Evolutionary conservation across 2,329 filamentous ascomycete species (phyloP).

Genomic region (Bipolaris sorokiniana): DNA sequence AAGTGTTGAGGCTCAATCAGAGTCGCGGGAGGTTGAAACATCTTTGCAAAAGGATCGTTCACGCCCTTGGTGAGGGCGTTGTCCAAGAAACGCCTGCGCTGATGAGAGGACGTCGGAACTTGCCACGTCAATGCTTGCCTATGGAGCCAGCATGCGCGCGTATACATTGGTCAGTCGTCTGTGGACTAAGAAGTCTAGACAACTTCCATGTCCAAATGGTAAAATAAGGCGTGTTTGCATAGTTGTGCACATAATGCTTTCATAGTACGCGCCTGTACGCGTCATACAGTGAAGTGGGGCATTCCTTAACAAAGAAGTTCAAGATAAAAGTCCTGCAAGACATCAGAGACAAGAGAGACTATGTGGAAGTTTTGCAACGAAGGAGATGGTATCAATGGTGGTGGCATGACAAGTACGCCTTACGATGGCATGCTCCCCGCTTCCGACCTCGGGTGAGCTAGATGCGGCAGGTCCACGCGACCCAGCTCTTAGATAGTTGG

Average conservation of each 20-base stretch:
- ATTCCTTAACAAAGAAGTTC: background rate
- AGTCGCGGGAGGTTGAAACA: conserved; percentile 26
- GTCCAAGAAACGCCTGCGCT: conserved; percentile 27
- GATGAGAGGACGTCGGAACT: conserved; percentile 32
- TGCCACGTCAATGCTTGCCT: conserved; percentile 27
- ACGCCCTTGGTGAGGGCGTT: conserved; percentile 29
- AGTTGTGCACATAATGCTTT: background rate
- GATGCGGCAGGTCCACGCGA: conserved; percentile 16
- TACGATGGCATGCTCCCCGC: conserved; percentile 12
- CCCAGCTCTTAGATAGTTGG: conserved; percentile 10
- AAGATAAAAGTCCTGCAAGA: background rate
- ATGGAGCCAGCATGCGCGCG: conserved; percentile 6
- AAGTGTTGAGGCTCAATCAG: conserved; percentile 47
- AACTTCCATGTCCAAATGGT: background rate
- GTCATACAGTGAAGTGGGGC: background rate
- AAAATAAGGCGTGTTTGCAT: background rate
- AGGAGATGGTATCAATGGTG: background rate
- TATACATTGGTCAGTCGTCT: conserved; percentile 10
- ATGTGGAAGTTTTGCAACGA: background rate
- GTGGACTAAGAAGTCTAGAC: background rate
- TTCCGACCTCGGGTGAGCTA: conserved; percentile 10
- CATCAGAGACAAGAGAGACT: background rate
- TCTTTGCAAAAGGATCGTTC: conserved; percentile 14
- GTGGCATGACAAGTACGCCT: conserved; percentile 1
- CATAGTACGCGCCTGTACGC: background rate